These are phyloP conservation scores for Globisporangium megalacanthum DNA, from an alignment of 352 stramenopile species.

Conservation along the genomic window DNA sequence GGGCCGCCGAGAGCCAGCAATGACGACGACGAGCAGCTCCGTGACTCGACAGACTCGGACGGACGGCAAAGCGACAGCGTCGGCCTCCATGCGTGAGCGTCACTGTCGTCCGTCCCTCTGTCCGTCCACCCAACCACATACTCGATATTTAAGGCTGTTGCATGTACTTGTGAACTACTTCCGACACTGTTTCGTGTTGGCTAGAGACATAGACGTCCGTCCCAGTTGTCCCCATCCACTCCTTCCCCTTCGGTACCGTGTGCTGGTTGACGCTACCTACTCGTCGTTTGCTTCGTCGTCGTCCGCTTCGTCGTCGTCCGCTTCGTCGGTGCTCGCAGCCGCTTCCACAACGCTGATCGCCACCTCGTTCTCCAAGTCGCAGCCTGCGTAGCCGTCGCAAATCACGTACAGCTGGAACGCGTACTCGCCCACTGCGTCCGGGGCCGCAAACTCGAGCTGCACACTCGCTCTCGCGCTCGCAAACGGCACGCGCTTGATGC, in stretches of 20 bases:
- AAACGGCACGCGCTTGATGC: slow-evolving; percentile 97
- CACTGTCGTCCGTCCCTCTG: no score
- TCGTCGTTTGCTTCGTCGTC: slow-evolving; percentile 25
- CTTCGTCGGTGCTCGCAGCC: slow-evolving; percentile 34
- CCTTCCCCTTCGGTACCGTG: background rate
- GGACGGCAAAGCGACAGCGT: no score
- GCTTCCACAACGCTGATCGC: slow-evolving; percentile 55
- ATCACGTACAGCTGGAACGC: slow-evolving; percentile 98
- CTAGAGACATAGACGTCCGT: no score
- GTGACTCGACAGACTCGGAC: background rate
- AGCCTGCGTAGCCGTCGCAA: slow-evolving; percentile 98
- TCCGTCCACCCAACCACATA: no score
- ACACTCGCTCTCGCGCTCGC: slow-evolving; percentile 66
- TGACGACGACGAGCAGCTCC: slow-evolving; percentile 18
- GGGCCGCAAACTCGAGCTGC: slow-evolving; percentile 95
- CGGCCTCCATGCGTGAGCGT: no score
- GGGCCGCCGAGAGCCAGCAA: slow-evolving; percentile 15
- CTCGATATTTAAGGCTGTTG: no score
- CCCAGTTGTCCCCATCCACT: no score
- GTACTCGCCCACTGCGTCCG: slow-evolving; percentile 92
- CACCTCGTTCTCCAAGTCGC: slow-evolving; percentile 97
- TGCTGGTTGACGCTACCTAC: slow-evolving; percentile 3
- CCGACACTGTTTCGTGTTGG: no score
- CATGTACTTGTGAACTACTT: no score
- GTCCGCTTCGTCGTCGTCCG: slow-evolving; percentile 39